Evolutionary conservation across 768 basidiomycete genomes (phyloP), one percentile per base, ranked within the genome.

Genomic region (Coprinellus aureogranulatus): DNA sequence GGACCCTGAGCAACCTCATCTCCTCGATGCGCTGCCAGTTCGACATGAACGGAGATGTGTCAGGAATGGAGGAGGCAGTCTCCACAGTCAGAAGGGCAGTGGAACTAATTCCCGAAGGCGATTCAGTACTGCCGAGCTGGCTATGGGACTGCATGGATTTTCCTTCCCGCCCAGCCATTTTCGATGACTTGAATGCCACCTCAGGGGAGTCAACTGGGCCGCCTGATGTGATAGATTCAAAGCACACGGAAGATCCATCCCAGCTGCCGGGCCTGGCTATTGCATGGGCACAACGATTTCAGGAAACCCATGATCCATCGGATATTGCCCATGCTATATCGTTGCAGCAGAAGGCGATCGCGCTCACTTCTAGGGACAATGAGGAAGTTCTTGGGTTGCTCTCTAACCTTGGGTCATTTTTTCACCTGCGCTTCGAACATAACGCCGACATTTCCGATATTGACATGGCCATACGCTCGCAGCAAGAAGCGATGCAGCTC

Each of bases 1-100:
- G 20, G 4, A 42, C 46, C 16, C 50, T 72, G 1, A 62, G 59
- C 57, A 58, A 62, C 34, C 58, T 66, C 27, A 47, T 64, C 55
- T 1, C 55, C 68, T 23, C 22, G 16, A 1, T 34, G 14, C 34
- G 34, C 8, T 34, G 50, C 18, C 26, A 65, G 64, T 18, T 75
- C 68, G 57, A 58, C 60, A 34, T 22, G 39, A 54, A 44, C 53
- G 31, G 34, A 27, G 25, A 28, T n/a, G n/a, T n/a, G n/a, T n/a
- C n/a, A n/a, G n/a, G n/a, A n/a, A n/a, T n/a, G n/a, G n/a, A n/a
- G n/a, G n/a, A n/a, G n/a, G n/a, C n/a, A n/a, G n/a, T n/a, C n/a
- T n/a, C n/a, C n/a, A n/a, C n/a, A n/a, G n/a, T n/a, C n/a, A n/a
- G n/a, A n/a, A n/a, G n/a, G n/a, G 37, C 52, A 20, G 41, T 39